These are phyloP conservation scores for Leucoagaricus sp. DNA, from an alignment of 1,284 basidiomycete genomes.

Conservation along the genomic window DNA sequence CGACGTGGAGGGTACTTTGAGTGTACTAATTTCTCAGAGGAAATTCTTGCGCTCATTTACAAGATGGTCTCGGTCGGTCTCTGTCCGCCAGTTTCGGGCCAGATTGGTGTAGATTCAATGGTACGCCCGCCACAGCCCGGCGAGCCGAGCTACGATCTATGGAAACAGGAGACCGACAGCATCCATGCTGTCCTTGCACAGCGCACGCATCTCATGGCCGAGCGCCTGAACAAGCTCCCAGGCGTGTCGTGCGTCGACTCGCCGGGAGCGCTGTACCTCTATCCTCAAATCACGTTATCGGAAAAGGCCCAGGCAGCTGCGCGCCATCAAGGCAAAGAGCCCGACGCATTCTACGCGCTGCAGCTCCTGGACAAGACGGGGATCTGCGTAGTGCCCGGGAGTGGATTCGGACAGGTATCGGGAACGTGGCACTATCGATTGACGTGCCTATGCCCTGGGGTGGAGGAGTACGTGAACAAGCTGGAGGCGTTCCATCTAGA, in stretches of 20 bases:
- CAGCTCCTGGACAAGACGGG: slow-evolving; percentile 86
- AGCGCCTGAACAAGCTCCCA: slow-evolving; percentile 73
- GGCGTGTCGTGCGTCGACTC: slow-evolving; percentile 88
- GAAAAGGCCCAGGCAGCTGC: slow-evolving; percentile 76
- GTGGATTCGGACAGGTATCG: slow-evolving; percentile 89
- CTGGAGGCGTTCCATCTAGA: slow-evolving; percentile 83
- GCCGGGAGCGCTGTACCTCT: slow-evolving; percentile 65
- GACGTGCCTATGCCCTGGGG: slow-evolving; percentile 87
- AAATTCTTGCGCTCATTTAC: slow-evolving; percentile 85
- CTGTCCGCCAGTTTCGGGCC: slow-evolving; percentile 87
- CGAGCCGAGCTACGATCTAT: slow-evolving; percentile 74
- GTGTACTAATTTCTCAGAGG: slow-evolving; percentile 74
- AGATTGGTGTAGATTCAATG: slow-evolving; percentile 89
- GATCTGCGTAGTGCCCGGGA: slow-evolving; percentile 91
- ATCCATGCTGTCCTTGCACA: slow-evolving; percentile 76
- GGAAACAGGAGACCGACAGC: slow-evolving; percentile 78
- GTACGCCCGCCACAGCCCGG: slow-evolving; percentile 83
- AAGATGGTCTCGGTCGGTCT: slow-evolving; percentile 92
- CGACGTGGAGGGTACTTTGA: slow-evolving; percentile 95
- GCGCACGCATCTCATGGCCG: slow-evolving; percentile 75
- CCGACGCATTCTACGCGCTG: slow-evolving; percentile 88
- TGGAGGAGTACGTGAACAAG: slow-evolving; percentile 87
- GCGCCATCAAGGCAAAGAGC: slow-evolving; percentile 67
- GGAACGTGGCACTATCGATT: slow-evolving; percentile 87
- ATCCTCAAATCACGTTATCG: slow-evolving; percentile 41